A percentile compares a stretch with the other conserved stretches of the same genome.
These are phyloP conservation scores for Saturnispora mendoncae DNA, from an alignment of 805 yeast species.

Conservation along the genomic window DNA sequence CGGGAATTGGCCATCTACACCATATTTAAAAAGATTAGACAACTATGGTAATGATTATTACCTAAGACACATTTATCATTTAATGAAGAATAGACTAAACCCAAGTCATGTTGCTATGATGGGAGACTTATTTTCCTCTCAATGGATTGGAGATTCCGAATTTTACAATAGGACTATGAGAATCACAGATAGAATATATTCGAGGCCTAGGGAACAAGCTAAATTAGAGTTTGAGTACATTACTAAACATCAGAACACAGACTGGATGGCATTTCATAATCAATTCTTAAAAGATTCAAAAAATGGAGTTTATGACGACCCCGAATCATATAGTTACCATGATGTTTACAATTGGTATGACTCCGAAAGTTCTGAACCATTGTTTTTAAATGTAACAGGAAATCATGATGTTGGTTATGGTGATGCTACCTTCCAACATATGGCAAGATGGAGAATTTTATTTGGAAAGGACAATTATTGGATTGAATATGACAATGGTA, in stretches of 20 bases:
- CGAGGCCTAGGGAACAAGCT: constrained; percentile 45
- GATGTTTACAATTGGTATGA: constrained; percentile 62
- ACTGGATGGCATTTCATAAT: constrained; percentile 42
- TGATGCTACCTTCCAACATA: constrained; percentile 86
- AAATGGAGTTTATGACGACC: constrained; percentile 25
- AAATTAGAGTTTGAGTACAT: constrained; percentile 40
- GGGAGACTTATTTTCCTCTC: constrained; percentile 90
- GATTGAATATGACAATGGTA: constrained; percentile 55
- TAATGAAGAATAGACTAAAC: constrained; percentile 50
- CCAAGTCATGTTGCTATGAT: constrained; percentile 83
- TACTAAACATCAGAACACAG: constrained; percentile 42
- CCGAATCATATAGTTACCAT: constrained; percentile 38
- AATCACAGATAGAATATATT: constrained; percentile 60
- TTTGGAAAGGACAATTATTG: constrained; percentile 86
- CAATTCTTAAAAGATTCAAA: constrained; percentile 25
- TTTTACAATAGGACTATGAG: constrained; percentile 72
- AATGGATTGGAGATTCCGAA: constrained; percentile 88
- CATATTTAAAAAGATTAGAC: constrained; percentile 67
- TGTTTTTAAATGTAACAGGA: constrained; percentile 80
- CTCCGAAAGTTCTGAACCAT: constrained; percentile 38
- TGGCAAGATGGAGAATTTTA: constrained; percentile 61
- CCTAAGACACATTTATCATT: constrained; percentile 70
- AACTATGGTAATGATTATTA: constrained; percentile 85
- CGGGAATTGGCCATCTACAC: constrained; percentile 70
- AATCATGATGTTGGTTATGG: constrained; percentile 98